phyloP scores from a whole-genome alignment of 108 stramenopile genomes.

The Fistulifera solaris region DNA sequence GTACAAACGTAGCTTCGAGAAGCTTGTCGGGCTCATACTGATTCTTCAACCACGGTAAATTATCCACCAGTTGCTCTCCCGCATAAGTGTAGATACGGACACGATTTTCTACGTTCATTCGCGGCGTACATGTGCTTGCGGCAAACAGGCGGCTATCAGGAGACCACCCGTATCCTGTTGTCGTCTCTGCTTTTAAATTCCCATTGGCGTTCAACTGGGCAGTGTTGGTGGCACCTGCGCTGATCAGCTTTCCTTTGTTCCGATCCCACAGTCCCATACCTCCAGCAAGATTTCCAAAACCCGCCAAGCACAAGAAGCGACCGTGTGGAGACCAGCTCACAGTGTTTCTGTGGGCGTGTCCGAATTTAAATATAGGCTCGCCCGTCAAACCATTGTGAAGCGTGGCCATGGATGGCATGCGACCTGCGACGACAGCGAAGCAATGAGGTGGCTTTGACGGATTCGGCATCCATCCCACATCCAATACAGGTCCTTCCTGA shows the following conservation, averaged over 20 bases:
- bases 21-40: slow-evolving; percentile 56
- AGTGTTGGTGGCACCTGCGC: slow-evolving; percentile 18
- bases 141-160: slow-evolving; percentile 87
- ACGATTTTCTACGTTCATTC: slow-evolving; percentile 98
- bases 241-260: slow-evolving; percentile 73
- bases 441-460: slow-evolving; percentile 42
- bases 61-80: slow-evolving; percentile 45
- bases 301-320: slow-evolving; percentile 76
- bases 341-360: slow-evolving; percentile 88
- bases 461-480: slow-evolving; percentile 85
- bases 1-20: slow-evolving; percentile 58
- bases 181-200: slow-evolving; percentile 41
- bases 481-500: slow-evolving; percentile 67
- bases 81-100: slow-evolving; percentile 80
- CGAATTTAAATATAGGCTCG: slow-evolving; percentile 90
- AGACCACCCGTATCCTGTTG: slow-evolving; percentile 88
- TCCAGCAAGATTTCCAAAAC: slow-evolving; percentile 82
- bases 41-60: slow-evolving; percentile 66
- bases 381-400: slow-evolving; percentile 85
- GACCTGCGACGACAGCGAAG: slow-evolving; percentile 86
- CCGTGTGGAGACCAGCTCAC: slow-evolving; percentile 86
- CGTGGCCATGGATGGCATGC: slow-evolving; percentile 84
- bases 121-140: slow-evolving; percentile 87
- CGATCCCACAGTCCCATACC: slow-evolving; percentile 97
- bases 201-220: slow-evolving; percentile 13